Percentiles rank a stretch among this genome's conserved stretches.
These are phyloP conservation scores for Hyaloscypha bicolor DNA, from an alignment of 495 filamentous ascomycete genomes.

Conservation along the genomic window DNA sequence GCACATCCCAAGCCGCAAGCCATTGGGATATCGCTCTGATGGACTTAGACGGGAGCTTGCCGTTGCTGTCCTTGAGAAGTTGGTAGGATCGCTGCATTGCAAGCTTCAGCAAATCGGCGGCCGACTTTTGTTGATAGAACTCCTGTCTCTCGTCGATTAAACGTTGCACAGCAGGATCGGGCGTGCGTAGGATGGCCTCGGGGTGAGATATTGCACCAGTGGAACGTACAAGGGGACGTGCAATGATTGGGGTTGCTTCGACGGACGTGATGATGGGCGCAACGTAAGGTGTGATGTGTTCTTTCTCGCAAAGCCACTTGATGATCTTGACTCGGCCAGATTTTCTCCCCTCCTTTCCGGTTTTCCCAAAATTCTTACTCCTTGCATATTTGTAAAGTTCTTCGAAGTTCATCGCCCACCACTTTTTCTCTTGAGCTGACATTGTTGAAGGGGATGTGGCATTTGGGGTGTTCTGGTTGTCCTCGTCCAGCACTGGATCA, in stretches of 20 bases:
- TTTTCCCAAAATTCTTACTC: slow-evolving; percentile 24
- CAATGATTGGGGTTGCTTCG: slow-evolving; percentile 2
- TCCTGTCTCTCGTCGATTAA: slow-evolving; percentile 17
- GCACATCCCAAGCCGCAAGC: slow-evolving; percentile 27
- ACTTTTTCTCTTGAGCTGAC: slow-evolving; percentile 22
- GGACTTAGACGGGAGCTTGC: slow-evolving; percentile 21
- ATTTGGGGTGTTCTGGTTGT: neutral
- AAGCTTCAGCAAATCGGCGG: slow-evolving; percentile 12
- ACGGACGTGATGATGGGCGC: slow-evolving; percentile 3
- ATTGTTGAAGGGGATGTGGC: slow-evolving; percentile 10
- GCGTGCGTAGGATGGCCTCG: slow-evolving; percentile 23
- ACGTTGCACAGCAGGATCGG: slow-evolving; percentile 19
- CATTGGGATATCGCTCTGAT: slow-evolving; percentile 11
- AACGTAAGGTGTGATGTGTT: slow-evolving; percentile 20
- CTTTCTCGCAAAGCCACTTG: slow-evolving; percentile 24
- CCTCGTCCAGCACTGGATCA: neutral
- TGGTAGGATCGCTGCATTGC: slow-evolving; percentile 25
- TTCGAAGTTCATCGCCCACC: slow-evolving; percentile 30
- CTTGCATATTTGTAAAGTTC: slow-evolving; percentile 22
- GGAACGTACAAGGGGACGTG: slow-evolving; percentile 2
- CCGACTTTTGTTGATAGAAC: slow-evolving; percentile 9
- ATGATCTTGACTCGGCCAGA: slow-evolving; percentile 25
- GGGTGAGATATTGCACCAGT: slow-evolving; percentile 25
- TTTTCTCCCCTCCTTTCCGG: slow-evolving; percentile 19
- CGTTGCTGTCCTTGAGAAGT: slow-evolving; percentile 25